Evolutionary conservation across 2,329 filamentous ascomycete genomes (phyloP), one percentile per base, ranked within the genome.

Genomic region (Trichophyton equinum): DNA sequence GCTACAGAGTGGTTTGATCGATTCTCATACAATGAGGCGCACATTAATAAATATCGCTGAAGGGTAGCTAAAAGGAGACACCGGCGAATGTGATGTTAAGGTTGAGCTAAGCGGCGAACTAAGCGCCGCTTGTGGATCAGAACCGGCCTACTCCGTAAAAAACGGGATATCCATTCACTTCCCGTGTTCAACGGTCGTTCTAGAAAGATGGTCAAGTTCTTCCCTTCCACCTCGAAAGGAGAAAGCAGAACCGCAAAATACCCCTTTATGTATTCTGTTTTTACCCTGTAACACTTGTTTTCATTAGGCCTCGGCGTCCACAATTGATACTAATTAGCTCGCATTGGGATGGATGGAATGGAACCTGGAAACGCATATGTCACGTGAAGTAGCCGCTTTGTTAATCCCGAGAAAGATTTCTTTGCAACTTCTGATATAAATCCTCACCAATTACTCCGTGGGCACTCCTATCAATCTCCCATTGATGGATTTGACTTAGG

Each of bases 241-340:
- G 79, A 76, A 2, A 22, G 68, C 76, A 57, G 79, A 76, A 2
- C 68, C 68, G 13, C 13, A 25, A 51, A 51, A 47, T 11, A 47
- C 42, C 42, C n/a, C 44, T 20, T 38, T 38, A 38, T 38, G 33
- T 38, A 38, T 38, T 13, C 33, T 38, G 33, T 38, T 38, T 13
- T 13, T 13, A 38, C 33, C 4, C 11, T 38, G 33, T 38, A 38
- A 38, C 33, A 13, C 13, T 11, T 38, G 1, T 38, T 38, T 38
- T 38, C 33, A 38, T 30, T 13, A 13, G 33, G 4, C 4, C 11
- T 38, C 33, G 5, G 9, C 20, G 9, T 47, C 44, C 3, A 8
- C 11, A 13, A 11, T 47, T 18, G 9, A 47, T 25, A 20, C 2
- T 20, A 47, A 25, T 47, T 47, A 47, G 44, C 44, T 18, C 5